Evolutionary conservation across 2,329 filamentous ascomycete species (phyloP), one percentile per base, ranked within the genome.

Genomic region (Zopfia rhizophila): DNA sequence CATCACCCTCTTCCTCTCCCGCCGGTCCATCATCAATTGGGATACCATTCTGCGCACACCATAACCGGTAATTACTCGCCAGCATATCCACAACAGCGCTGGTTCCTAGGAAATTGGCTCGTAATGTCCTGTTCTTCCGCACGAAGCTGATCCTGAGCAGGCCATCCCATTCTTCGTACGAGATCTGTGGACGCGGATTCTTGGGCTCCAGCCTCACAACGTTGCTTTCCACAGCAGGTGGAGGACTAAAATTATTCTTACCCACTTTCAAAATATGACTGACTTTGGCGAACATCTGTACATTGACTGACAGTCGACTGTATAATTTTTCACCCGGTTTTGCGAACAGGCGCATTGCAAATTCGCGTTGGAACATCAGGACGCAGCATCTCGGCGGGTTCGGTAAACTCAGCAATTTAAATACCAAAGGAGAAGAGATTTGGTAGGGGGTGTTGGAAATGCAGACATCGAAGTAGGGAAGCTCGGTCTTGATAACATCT

Each of bases 301-400:
- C 90, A 64, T 97, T 97, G 47, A 96, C 93, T 1, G 85, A 89
- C 18, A 97, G 80, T n/a, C 94, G 83, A 56, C 87, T 91, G 78
- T 97, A 97, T 7, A 97, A 83, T 40, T 91, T 83, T 66, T 97
- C 92, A 7, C 90, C 90, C 0, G 93, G 90, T 31, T 88, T 87
- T 11, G 94, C 94, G 45, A 95, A 93, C 24, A 97, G 78, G 27
- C 93, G 85, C 71, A 96, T 86, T 13, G 92, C 92, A 65, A 97
- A 97, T 75, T 97, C 93, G 66, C 91, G 86, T 77, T 97, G 93
- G 65, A 96, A 94, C 91, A 96, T 96, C 75, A 97, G 90, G 55
- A 97, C 84, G 60, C 88, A 92, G 49, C 85, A 86, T 23, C 93
- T 80, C 0, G 94, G 94, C 1, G 91, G 87, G 30, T 91, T 91